These are phyloP conservation scores for Wickerhamomyces rabaulensis DNA, from an alignment of 805 yeast genomes.

Conservation along the genomic window DNA sequence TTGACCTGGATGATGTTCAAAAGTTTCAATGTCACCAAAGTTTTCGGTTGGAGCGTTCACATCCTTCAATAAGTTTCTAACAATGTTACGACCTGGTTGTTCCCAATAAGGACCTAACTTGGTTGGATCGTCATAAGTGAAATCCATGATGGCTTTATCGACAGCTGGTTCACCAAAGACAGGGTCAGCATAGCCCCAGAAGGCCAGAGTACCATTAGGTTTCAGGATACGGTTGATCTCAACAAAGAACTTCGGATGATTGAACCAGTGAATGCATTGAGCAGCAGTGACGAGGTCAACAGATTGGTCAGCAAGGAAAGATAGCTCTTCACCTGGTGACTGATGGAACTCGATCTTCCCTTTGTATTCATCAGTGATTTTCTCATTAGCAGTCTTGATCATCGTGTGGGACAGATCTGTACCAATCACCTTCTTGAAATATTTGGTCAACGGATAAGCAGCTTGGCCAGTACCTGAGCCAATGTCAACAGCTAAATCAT, in stretches of 20 bases:
- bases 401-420: slow-evolving; percentile 55
- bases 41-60: slow-evolving; percentile 36
- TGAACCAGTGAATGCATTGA: slow-evolving; percentile 85
- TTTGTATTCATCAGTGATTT: slow-evolving; percentile 8
- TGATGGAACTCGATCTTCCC: slow-evolving; percentile 14
- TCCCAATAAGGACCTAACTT: slow-evolving; percentile 75
- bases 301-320: slow-evolving; percentile 29
- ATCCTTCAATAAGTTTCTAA: slow-evolving; percentile 40
- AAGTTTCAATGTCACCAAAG: slow-evolving; percentile 36
- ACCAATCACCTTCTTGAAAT: slow-evolving; percentile 51
- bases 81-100: slow-evolving; percentile 65
- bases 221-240: slow-evolving; percentile 46
- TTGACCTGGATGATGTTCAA: slow-evolving; percentile 24
- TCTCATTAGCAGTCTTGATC: slow-evolving; percentile 42
- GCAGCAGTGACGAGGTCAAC: slow-evolving; percentile 74
- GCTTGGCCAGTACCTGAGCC: slow-evolving; percentile 85
- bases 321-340: slow-evolving; percentile 21
- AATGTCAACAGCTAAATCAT: slow-evolving; percentile 50
- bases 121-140: slow-evolving; percentile 42
- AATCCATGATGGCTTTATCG: slow-evolving; percentile 46
- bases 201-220: slow-evolving; percentile 63
- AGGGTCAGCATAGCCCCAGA: slow-evolving; percentile 80
- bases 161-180: slow-evolving; percentile 50
- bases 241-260: slow-evolving; percentile 46
- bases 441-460: slow-evolving; percentile 41